Evolutionary conservation across 75 land plant genomes (phyloP).

Genomic region (Cryptomeria japonica): DNA sequence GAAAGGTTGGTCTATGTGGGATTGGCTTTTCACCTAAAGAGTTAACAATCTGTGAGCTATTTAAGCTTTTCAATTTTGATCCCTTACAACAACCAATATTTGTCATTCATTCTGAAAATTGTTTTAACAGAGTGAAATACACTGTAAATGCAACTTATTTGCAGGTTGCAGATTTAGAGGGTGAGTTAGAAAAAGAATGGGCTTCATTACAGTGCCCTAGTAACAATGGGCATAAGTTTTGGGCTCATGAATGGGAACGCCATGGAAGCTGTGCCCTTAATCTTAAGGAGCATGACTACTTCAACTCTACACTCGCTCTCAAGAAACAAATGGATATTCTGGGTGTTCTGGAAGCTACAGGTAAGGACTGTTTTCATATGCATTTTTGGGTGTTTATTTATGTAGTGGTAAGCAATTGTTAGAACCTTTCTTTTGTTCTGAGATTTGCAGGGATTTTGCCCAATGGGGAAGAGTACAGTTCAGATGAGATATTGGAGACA

Average conservation of each 20-base stretch:
- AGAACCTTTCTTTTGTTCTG: neutral
- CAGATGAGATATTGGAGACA: slow-evolving; percentile 37
- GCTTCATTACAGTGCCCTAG: slow-evolving; percentile 47
- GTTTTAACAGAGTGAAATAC: neutral
- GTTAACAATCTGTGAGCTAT: no score
- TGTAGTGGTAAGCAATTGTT: neutral
- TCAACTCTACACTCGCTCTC: slow-evolving; percentile 27
- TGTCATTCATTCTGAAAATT: neutral
- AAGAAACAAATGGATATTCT: slow-evolving; percentile 16
- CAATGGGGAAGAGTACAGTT: slow-evolving; percentile 36
- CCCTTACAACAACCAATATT: neutral
- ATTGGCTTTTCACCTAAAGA: no score
- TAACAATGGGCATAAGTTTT: slow-evolving; percentile 34
- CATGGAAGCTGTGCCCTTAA: slow-evolving; percentile 60
- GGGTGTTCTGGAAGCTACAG: slow-evolving; percentile 1
- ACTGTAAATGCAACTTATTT: neutral
- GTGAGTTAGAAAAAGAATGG: slow-evolving; percentile 18
- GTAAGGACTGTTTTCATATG: slow-evolving; percentile 4
- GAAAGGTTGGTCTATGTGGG: no score
- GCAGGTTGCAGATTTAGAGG: neutral
- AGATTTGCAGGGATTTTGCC: slow-evolving; percentile 30
- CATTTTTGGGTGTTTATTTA: neutral
- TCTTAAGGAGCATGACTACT: slow-evolving; percentile 28
- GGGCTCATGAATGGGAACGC: slow-evolving; percentile 55
- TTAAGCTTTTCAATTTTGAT: neutral